Evolutionary conservation across 257 asterid genomes (phyloP).

Genomic region (Solanum tarapatanum): DNA sequence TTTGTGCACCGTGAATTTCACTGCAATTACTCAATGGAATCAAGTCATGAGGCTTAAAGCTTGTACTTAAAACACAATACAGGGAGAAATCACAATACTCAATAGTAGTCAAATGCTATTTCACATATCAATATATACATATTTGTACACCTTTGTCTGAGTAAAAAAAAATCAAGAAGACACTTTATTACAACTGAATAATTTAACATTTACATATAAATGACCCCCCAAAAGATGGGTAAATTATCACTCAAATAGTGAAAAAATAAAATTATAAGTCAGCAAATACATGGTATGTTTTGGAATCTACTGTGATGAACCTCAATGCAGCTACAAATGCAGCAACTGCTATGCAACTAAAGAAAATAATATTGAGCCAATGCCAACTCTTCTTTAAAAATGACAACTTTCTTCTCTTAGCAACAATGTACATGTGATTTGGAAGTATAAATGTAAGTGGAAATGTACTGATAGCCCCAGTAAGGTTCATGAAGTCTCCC

Average conservation of each 20-base stretch:
- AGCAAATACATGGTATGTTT: conserved; percentile 55
- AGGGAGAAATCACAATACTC: neutral
- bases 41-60: neutral
- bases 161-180: neutral
- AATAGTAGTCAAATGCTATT: neutral
- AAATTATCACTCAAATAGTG: neutral
- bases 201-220: neutral
- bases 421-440: conserved; percentile 90
- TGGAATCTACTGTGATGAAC: conserved; percentile 57
- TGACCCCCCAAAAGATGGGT: neutral
- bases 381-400: conserved; percentile 70
- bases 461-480: conserved; percentile 89
- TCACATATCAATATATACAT: neutral
- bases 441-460: conserved; percentile 95
- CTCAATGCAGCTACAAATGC: conserved; percentile 70
- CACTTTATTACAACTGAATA: neutral
- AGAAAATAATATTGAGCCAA: conserved; percentile 67
- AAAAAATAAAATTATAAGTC: conserved; percentile 27
- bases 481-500: conserved; percentile 97
- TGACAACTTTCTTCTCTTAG: conserved; percentile 36
- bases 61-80: neutral
- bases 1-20: neutral
- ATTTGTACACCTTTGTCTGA: neutral
- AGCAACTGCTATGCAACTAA: conserved; percentile 41
- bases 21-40: neutral